Evolutionary conservation across 164 flowering plant genomes (phyloP).

Genomic region (Santalum album): DNA sequence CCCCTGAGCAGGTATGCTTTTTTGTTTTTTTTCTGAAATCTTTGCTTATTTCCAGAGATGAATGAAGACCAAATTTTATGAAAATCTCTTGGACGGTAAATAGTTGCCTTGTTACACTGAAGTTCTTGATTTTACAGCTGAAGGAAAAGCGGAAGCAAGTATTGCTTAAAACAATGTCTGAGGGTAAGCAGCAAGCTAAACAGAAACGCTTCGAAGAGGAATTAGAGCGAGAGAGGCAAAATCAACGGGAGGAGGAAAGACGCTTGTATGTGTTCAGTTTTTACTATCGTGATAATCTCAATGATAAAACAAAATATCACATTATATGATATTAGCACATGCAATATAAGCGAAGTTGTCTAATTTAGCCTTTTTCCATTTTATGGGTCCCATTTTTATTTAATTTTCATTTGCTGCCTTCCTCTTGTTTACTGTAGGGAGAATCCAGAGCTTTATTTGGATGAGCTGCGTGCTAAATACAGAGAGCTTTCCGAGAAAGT

Average conservation of each 20-base stretch:
- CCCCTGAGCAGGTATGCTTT: conserved; percentile 75
- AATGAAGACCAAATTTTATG: no score
- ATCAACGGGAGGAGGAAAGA: conserved; percentile 72
- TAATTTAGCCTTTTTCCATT: no score
- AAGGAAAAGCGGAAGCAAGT: conserved; percentile 82
- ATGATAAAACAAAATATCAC: no score
- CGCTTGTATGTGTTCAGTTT: conserved; percentile 54
- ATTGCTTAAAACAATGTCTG: conserved; percentile 81
- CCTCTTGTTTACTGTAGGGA: conserved; percentile 35
- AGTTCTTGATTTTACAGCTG: conserved; percentile 35
- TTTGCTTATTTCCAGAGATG: no score
- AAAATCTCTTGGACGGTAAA: no score
- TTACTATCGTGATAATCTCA: background rate
- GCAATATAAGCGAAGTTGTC: no score
- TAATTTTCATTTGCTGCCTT: conserved; percentile 1
- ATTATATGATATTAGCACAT: no score
- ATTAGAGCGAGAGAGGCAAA: conserved; percentile 63
- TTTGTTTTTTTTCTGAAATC: background rate
- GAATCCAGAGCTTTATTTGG: conserved; percentile 87
- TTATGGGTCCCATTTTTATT: background rate
- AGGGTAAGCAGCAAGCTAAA: conserved; percentile 86
- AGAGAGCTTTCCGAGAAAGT: conserved; percentile 73
- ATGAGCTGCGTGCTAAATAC: conserved; percentile 61
- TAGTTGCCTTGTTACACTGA: no score
- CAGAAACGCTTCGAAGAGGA: conserved; percentile 88